Percentiles rank a stretch among this genome's conserved stretches.
Conservation (phyloP, 2,329 filamentous ascomycete species). For the Fusarium ramigenum region DNA sequence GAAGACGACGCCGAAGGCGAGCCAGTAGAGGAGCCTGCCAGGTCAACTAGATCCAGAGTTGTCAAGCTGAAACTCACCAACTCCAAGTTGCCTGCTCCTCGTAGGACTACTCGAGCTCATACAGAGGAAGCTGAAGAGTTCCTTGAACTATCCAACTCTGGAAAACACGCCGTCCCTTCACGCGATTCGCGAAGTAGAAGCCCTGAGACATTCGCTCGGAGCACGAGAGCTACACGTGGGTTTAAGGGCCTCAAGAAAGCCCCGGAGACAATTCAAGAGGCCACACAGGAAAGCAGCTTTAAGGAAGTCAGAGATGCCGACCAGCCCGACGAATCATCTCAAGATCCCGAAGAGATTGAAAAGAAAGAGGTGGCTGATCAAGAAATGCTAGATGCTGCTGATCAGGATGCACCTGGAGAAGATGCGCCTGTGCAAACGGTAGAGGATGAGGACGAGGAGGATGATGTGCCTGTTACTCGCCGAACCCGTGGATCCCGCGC, state of each 20-base stretch:
- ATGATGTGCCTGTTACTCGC: constrained; percentile 60
- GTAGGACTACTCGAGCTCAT: constrained; percentile 61
- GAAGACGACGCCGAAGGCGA: constrained; percentile 40
- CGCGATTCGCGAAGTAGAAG: constrained; percentile 64
- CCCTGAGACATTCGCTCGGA: constrained; percentile 60
- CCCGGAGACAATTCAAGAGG: constrained; percentile 61
- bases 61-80: constrained; percentile 58
- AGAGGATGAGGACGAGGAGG: constrained; percentile 56
- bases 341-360: constrained; percentile 43
- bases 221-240: constrained; percentile 58
- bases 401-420: constrained; percentile 44
- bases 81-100: constrained; percentile 48
- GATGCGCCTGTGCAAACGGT: constrained; percentile 45
- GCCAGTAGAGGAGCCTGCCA: constrained; percentile 28
- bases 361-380: constrained; percentile 45
- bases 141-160: constrained; percentile 68
- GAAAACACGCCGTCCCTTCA: constrained; percentile 63
- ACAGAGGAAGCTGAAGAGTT: constrained; percentile 66
- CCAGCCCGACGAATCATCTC: constrained; percentile 51
- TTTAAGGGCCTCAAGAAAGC: constrained; percentile 61
- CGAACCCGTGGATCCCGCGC: constrained; percentile 54
- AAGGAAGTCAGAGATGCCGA: constrained; percentile 49
- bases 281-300: constrained; percentile 61
- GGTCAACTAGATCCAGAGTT: constrained; percentile 49
- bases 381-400: constrained; percentile 42